Evolutionary conservation across 2,329 filamentous ascomycete species (phyloP).

Genomic region (Fonsecaea monophora): DNA sequence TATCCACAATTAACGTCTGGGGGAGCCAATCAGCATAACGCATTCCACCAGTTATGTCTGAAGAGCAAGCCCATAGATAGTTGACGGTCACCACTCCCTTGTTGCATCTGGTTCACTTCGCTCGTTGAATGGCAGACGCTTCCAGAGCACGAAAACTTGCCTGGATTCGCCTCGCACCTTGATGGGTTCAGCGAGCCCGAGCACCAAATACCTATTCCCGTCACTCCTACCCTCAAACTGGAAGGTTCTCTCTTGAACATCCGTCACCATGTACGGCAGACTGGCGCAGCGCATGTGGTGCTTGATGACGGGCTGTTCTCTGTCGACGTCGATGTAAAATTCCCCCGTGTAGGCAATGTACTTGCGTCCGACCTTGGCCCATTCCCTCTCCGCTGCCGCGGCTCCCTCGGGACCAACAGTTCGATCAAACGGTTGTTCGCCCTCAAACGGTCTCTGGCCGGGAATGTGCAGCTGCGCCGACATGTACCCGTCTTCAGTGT

Average conservation of each 20-base stretch:
- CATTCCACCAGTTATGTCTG: too few relatives aligned
- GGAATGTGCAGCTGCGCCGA: conserved; percentile 24
- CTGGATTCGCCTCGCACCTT: background rate
- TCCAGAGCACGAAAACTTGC: background rate
- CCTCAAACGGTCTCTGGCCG: conserved; percentile 16
- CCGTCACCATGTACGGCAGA: conserved; percentile 11
- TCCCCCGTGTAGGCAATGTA: conserved; percentile 23
- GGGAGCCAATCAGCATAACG: too few relatives aligned
- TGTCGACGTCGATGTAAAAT: conserved; percentile 26
- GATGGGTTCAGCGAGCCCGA: background rate
- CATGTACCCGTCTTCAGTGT: conserved; percentile 30
- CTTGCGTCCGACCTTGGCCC: conserved; percentile 16
- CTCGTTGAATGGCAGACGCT: background rate
- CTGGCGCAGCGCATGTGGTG: conserved; percentile 22
- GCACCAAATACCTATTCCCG: conserved; percentile 5
- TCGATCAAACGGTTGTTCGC: conserved; percentile 4
- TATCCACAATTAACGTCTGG: too few relatives aligned
- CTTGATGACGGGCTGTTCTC: conserved; percentile 15
- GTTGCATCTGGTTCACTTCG: background rate
- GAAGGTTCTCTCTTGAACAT: conserved; percentile 16
- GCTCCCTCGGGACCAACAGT: background rate
- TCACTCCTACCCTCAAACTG: conserved; percentile 4
- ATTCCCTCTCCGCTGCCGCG: conserved; percentile 8
- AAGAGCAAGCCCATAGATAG: too few relatives aligned
- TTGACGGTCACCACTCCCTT: background rate